Evolutionary conservation across 1,284 basidiomycete genomes (phyloP).

Genomic region (Retiboletus flavoniger): DNA sequence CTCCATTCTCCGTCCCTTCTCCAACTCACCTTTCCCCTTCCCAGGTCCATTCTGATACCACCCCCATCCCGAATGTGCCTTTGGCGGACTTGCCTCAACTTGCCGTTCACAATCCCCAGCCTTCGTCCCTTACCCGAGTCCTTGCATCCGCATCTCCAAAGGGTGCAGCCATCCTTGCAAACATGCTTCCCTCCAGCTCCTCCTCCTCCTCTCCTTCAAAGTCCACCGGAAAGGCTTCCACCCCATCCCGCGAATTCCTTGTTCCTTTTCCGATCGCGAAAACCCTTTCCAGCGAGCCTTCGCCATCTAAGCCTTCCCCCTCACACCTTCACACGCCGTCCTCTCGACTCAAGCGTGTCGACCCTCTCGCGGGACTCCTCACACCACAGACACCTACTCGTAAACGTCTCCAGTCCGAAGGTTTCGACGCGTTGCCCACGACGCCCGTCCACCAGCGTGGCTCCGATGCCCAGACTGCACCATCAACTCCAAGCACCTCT

Average conservation of each 20-base stretch:
- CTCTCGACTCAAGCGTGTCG: slow-evolving; percentile 38
- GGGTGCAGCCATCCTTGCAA: slow-evolving; percentile 41
- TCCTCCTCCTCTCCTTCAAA: slow-evolving; percentile 46
- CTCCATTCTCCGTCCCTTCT: not conserved
- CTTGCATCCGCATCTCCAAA: slow-evolving; percentile 74
- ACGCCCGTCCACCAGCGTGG: slow-evolving; percentile 67
- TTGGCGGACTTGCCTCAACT: slow-evolving; percentile 64
- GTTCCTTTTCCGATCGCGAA: slow-evolving; percentile 51
- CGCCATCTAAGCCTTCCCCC: slow-evolving; percentile 40
- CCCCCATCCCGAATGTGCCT: slow-evolving; percentile 57
- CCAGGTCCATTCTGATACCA: slow-evolving; percentile 51
- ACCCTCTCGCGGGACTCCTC: slow-evolving; percentile 36
- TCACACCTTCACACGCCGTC: slow-evolving; percentile 56
- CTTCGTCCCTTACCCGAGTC: slow-evolving; percentile 64
- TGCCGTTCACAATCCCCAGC: slow-evolving; percentile 43
- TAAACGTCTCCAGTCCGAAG: slow-evolving; percentile 34
- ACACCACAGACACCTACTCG: slow-evolving; percentile 54
- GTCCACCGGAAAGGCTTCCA: slow-evolving; percentile 16
- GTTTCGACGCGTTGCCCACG: slow-evolving; percentile 46
- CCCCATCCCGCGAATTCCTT: slow-evolving; percentile 39
- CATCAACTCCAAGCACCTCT: slow-evolving; percentile 68
- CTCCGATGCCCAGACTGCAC: slow-evolving; percentile 50
- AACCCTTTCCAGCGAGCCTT: slow-evolving; percentile 38
- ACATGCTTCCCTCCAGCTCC: slow-evolving; percentile 48
- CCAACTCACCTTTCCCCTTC: slow-evolving; percentile 10